Conservation (phyloP, 148 eudicot genomes). For the Fallopia convolvulus region DNA sequence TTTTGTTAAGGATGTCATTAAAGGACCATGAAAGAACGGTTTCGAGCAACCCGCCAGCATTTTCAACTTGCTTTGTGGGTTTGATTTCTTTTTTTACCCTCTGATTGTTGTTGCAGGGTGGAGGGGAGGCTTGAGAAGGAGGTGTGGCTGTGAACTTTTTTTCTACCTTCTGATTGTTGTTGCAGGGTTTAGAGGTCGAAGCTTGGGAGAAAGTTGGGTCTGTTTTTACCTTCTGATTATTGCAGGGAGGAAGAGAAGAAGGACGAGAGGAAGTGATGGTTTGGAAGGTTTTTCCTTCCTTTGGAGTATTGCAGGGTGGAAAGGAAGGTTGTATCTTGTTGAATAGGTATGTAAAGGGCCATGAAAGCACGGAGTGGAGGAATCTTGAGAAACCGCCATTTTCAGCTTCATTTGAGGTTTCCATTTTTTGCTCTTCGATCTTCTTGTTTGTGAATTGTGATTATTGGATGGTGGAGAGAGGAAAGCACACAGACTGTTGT, state of each 20-base stretch:
- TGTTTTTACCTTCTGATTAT: background rate
- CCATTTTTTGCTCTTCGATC: background rate
- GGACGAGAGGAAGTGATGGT: background rate
- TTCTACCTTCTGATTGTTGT: no score
- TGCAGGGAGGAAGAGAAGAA: background rate
- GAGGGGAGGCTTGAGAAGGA: no score
- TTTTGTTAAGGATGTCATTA: background rate
- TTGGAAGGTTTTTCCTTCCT: background rate
- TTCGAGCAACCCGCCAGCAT: background rate
- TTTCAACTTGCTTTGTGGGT: background rate
- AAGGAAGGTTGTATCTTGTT: background rate
- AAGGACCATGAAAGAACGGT: slow-evolving; percentile 3
- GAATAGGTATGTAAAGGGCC: background rate
- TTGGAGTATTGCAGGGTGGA: background rate
- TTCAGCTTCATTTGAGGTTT: background rate
- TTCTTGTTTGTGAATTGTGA: background rate
- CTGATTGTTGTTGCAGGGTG: background rate
- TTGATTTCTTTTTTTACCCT: background rate
- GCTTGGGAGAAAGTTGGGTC: background rate
- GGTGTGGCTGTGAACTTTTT: no score
- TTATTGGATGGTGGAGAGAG: background rate
- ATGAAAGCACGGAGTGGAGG: background rate
- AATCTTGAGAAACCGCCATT: background rate
- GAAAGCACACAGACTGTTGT: no score
- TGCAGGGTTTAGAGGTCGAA: background rate